Evolutionary conservation across 139 green algal species (phyloP), one percentile per base, ranked within the genome.

Genomic region (Haematococcus lacustris): DNA sequence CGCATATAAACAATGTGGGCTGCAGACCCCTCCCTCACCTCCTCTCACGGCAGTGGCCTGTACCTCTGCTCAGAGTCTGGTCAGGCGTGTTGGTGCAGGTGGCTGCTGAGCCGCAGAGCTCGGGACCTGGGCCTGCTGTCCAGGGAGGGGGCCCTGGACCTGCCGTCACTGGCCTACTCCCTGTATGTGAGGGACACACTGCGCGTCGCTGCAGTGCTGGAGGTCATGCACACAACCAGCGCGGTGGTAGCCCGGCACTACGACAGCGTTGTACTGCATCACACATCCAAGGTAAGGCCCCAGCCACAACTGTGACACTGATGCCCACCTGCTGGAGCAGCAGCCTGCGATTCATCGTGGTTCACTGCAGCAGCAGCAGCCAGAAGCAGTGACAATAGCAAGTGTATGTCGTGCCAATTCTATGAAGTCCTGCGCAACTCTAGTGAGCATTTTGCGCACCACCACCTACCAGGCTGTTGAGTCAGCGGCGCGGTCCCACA

Each of bases 101-200:
- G 78, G 78, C 61, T 83, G 57, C 25, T 83, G 67, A 62, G 39
- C 25, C 78, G 73, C 0, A 57, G 73, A 3, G 69, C 71, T 2
- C 63, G 78, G n/a, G 78, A 83, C 70, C 53, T 83, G 40, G 39
- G 60, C 3, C 69, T 83, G n/a, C 41, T 79, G 9, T 65, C 65
- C 1, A 34, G 9, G 1, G 70, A 77, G 37, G 73, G 70, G 0
- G 50, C 72, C 3, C 6, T 83, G 53, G 74, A 77, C 38, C 5
- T 83, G 65, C 30, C 26, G 38, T 38, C 53, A 37, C 57, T 80
- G 41, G 78, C 65, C 1, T 35, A 78, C 35, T 6, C 40, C 57
- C 38, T 80, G 57, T 68, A 75, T 6, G 64, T 73, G n/a, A 34
- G 73, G 30, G 78, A 84, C 66, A 30, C 43, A 26, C 32, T 70